Evolutionary conservation across 495 filamentous ascomycete genomes (phyloP), one percentile per base, ranked within the genome.

Genomic region (Penicillium canescens): DNA sequence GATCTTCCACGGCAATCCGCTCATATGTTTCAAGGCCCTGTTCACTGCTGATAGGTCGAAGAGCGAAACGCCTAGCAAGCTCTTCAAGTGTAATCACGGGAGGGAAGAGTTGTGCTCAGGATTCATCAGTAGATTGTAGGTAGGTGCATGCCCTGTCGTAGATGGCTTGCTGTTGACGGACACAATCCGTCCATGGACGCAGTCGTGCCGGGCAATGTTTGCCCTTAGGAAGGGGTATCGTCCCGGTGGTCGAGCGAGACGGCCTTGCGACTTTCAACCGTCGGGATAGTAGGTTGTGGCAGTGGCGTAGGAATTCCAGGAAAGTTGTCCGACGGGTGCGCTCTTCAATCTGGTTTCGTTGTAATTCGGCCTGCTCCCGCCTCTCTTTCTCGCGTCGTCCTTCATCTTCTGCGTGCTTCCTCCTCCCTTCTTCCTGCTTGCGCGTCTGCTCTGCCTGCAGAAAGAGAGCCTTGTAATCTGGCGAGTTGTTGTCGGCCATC

Each of bases 11-110:
- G 0, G 33, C 61, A 11, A 67, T 6, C 33, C 51, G 50, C 54
- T 74, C 59, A 47, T 73, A 73, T 18, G 23, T 42, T 48, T 74
- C 59, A 7, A 74, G 50, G 49, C 65, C 63, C 35, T 69, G 58
- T 46, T 72, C 66, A 55, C 66, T 71, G 36, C 57, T 66, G 3
- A 74, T 52, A 33, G 59, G 49, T 16, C 50, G 36, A n/a, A n/a
- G n/a, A n/a, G n/a, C n/a, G n/a, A n/a, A n/a, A n/a, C n/a, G n/a
- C n/a, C n/a, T n/a, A n/a, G n/a, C n/a, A n/a, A n/a, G n/a, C n/a
- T n/a, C n/a, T n/a, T n/a, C n/a, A n/a, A n/a, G n/a, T n/a, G n/a
- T n/a, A n/a, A n/a, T n/a, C n/a, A n/a, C n/a, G n/a, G n/a, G n/a
- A n/a, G n/a, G n/a, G n/a, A n/a, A n/a, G n/a, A n/a, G n/a, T n/a